Percentiles rank a stretch among this genome's conserved stretches.
These are phyloP conservation scores for Tylopilus felleus DNA, from an alignment of 768 basidiomycete genomes.

Conservation along the genomic window DNA sequence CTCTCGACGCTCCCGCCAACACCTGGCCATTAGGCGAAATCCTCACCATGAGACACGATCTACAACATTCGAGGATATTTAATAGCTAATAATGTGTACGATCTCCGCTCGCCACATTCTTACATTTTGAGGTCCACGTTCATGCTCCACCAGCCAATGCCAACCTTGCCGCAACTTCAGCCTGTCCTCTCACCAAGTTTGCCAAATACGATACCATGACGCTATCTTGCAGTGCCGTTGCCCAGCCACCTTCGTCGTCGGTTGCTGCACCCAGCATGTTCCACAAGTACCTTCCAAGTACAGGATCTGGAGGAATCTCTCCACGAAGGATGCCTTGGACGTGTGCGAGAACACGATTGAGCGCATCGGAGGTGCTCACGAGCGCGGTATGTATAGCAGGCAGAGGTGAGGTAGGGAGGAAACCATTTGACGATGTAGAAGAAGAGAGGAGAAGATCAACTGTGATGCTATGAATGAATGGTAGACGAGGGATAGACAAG, in stretches of 20 bases:
- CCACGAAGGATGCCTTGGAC: slow-evolving; percentile 78
- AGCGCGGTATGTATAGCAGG: slow-evolving; percentile 49
- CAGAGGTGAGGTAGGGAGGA: slow-evolving; percentile 58
- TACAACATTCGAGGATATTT: slow-evolving; percentile 95
- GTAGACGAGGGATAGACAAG: neutral
- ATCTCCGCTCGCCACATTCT: neutral
- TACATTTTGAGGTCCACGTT: slow-evolving; percentile 11
- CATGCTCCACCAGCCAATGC: slow-evolving; percentile 55
- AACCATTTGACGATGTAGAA: slow-evolving; percentile 35
- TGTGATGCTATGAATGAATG: slow-evolving; percentile 29
- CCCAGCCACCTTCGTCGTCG: slow-evolving; percentile 73
- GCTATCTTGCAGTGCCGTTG: slow-evolving; percentile 80
- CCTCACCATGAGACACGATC: slow-evolving; percentile 82
- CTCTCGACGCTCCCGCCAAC: slow-evolving; percentile 66
- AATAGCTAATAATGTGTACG: slow-evolving; percentile 50
- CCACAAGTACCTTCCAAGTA: slow-evolving; percentile 89
- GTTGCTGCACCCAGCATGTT: slow-evolving; percentile 74
- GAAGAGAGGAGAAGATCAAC: slow-evolving; percentile 76
- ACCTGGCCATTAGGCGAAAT: slow-evolving; percentile 98
- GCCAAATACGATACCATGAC: slow-evolving; percentile 95
- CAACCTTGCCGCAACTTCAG: slow-evolving; percentile 85
- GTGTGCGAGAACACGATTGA: slow-evolving; percentile 82
- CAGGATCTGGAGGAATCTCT: slow-evolving; percentile 74
- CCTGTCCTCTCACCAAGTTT: slow-evolving; percentile 89
- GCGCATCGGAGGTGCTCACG: slow-evolving; percentile 64